Evolutionary conservation across 73 alveolate species (phyloP).

Genomic region (Paramecium caudatum): DNA sequence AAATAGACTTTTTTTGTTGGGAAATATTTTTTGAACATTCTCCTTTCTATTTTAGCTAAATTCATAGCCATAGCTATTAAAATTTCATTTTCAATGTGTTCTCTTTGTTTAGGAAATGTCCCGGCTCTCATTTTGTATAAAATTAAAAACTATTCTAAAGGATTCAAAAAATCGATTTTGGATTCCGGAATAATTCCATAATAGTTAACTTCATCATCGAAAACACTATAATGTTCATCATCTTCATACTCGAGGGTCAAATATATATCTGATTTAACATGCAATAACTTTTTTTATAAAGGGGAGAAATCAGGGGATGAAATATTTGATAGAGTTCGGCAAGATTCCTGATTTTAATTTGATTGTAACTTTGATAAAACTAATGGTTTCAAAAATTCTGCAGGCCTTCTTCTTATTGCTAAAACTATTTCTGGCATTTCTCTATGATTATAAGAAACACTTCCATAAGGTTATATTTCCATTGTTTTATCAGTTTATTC

Average conservation of each 20-base stretch:
- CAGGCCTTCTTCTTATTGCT: background rate
- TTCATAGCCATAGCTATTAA: slow-evolving; percentile 43
- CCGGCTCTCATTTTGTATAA: slow-evolving; percentile 61
- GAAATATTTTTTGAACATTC: background rate
- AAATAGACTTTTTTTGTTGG: slow-evolving; percentile 45
- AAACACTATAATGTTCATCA: background rate
- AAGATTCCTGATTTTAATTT: slow-evolving; percentile 5
- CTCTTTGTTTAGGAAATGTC: slow-evolving; percentile 40
- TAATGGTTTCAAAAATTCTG: background rate
- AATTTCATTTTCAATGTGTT: slow-evolving; percentile 26
- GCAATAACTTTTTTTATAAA: background rate
- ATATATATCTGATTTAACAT: background rate
- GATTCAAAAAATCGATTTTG: background rate
- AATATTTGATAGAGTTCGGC: background rate
- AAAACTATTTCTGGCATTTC: background rate
- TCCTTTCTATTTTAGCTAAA: background rate
- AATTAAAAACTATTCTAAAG: background rate
- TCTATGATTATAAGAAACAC: slow-evolving; percentile 3
- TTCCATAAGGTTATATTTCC: background rate
- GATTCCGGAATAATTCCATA: background rate
- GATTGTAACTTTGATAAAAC: background rate
- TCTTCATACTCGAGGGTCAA: background rate
- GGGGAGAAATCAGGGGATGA: background rate
- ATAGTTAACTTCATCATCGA: background rate
- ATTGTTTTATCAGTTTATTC: background rate